Evolutionary conservation across 2,329 filamentous ascomycete species (phyloP).

Genomic region (Ceratocystis albifundus): DNA sequence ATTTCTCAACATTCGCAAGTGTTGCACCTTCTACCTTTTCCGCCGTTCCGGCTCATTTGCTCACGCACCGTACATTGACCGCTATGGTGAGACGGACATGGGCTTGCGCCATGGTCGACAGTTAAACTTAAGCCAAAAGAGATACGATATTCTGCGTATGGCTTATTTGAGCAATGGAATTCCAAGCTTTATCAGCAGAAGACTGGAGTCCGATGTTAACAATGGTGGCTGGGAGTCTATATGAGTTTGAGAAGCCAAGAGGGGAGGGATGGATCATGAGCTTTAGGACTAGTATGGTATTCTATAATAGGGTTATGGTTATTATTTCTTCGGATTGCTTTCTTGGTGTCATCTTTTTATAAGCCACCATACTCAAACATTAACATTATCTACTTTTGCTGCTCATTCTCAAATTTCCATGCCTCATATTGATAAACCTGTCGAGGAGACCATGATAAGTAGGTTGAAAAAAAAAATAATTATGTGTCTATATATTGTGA

Average conservation of each 20-base stretch:
- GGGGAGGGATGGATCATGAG: neutral
- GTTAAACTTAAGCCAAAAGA: slow-evolving; percentile 81
- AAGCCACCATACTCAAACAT: neutral
- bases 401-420: neutral
- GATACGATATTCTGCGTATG: slow-evolving; percentile 79
- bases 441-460: neutral
- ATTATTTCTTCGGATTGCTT: neutral
- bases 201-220: slow-evolving; percentile 89
- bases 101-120: slow-evolving; percentile 78
- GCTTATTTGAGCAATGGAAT: slow-evolving; percentile 81
- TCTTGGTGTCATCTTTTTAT: neutral
- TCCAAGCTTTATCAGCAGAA: slow-evolving; percentile 77
- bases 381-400: neutral
- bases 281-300: neutral
- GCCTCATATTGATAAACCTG: neutral
- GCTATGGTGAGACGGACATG: slow-evolving; percentile 90
- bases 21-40: slow-evolving; percentile 79
- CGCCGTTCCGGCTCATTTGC: slow-evolving; percentile 71
- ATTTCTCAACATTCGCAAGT: slow-evolving; percentile 95
- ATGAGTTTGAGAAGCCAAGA: slow-evolving; percentile 25
- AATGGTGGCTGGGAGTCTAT: slow-evolving; percentile 95
- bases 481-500: neutral
- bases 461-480: neutral
- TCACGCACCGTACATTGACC: slow-evolving; percentile 84
- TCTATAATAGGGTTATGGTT: neutral